Percentiles rank a stretch among this genome's conserved stretches.
Conservation (phyloP, 2,329 filamentous ascomycete species). For the Alternaria triticina region DNA sequence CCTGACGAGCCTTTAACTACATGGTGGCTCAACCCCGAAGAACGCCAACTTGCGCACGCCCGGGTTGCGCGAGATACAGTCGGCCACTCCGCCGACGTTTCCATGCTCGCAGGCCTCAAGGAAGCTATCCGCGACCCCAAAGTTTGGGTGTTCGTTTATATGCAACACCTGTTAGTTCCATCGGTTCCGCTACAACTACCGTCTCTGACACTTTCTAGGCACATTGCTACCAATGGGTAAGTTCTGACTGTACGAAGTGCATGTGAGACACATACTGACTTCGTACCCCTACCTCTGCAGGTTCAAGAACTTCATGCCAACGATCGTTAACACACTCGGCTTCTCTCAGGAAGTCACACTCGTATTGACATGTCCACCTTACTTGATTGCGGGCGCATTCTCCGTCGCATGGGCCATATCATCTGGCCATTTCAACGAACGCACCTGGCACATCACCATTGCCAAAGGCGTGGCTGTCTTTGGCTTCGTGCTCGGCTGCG, state of each 20-base stretch:
- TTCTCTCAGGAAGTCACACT: constrained; percentile 60
- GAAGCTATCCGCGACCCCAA: constrained; percentile 56
- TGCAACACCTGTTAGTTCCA: constrained; percentile 50
- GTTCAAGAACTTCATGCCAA: constrained; percentile 52
- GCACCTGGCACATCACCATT: constrained; percentile 50
- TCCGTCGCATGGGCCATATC: constrained; percentile 41
- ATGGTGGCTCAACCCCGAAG: constrained; percentile 53
- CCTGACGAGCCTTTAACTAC: constrained; percentile 48
- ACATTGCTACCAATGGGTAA: background rate
- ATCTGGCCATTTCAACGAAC: constrained; percentile 49
- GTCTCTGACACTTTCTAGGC: constrained; percentile 39
- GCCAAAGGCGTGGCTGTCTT: constrained; percentile 46
- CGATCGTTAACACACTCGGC: constrained; percentile 58
- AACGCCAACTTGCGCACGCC: constrained; percentile 48
- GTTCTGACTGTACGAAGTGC: constrained; percentile 24
- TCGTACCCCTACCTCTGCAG: background rate
- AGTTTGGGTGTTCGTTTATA: constrained; percentile 59
- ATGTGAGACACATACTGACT: background rate
- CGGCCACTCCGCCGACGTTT: constrained; percentile 50
- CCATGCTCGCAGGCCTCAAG: constrained; percentile 50
- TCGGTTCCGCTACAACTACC: constrained; percentile 61
- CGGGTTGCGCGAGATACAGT: constrained; percentile 56
- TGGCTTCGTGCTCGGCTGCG: constrained; percentile 47
- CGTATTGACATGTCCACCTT: constrained; percentile 52
- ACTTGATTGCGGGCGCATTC: constrained; percentile 18